phyloP scores from a whole-genome alignment of 805 yeast genomes.

The Suhomyces tanzawaensis region DNA sequence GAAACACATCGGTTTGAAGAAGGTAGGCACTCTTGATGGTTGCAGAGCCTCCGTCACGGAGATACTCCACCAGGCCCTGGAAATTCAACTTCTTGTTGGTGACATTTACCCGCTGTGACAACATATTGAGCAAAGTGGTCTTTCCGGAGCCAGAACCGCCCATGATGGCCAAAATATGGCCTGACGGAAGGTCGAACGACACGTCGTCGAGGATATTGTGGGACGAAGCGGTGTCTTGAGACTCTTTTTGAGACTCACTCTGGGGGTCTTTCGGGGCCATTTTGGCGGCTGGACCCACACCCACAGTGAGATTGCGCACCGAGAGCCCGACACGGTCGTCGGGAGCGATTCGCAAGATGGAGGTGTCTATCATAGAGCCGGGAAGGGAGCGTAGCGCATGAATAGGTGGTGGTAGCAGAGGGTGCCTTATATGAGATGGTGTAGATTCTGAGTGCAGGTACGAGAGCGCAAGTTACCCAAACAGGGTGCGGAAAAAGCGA shows the following conservation, averaged over 20 bases:
- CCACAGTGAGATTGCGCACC: constrained; percentile 11
- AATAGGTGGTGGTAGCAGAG: no score
- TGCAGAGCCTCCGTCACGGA: not conserved
- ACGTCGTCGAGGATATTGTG: constrained; percentile 38
- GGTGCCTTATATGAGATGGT: no score
- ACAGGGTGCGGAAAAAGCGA: no score
- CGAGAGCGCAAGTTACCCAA: no score
- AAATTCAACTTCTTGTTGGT: constrained; percentile 40
- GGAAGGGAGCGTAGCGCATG: no score
- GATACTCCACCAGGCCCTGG: constrained; percentile 42
- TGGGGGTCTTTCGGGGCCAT: not conserved
- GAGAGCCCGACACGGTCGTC: constrained; percentile 9
- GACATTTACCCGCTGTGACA: constrained; percentile 51
- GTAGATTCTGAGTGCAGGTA: no score
- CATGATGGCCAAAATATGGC: constrained; percentile 71
- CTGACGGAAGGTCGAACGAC: constrained; percentile 57
- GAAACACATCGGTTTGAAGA: constrained; percentile 70
- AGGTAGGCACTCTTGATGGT: constrained; percentile 54
- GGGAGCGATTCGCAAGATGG: constrained; percentile 6
- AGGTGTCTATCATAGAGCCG: not conserved
- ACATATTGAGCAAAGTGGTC: constrained; percentile 69
- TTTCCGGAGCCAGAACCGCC: constrained; percentile 91
- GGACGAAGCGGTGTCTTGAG: constrained; percentile 1
- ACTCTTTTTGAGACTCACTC: no score
- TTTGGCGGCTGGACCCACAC: constrained; percentile 3